Evolutionary conservation across 2,329 filamentous ascomycete genomes (phyloP).

Genomic region (Diaporthe caulivora): DNA sequence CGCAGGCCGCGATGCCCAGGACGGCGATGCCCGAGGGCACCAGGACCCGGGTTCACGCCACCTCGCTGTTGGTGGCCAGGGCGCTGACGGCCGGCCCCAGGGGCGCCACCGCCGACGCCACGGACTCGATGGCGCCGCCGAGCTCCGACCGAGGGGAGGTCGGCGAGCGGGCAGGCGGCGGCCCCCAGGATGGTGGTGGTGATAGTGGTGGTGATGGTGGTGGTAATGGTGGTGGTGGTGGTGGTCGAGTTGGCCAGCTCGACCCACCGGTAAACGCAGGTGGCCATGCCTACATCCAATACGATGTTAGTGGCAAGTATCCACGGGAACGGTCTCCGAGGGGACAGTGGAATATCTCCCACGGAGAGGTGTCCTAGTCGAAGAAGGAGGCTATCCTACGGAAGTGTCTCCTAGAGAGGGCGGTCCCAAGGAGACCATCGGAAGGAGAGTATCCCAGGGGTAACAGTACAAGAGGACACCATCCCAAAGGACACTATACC

Average conservation of each 20-base stretch:
- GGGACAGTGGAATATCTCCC: too few species aligned
- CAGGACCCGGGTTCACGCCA: background rate
- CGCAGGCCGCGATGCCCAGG: too few species aligned
- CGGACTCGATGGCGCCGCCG: too few species aligned
- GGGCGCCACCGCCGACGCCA: background rate
- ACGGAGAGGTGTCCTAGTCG: too few species aligned
- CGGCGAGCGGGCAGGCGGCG: background rate
- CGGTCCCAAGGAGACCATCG: too few species aligned
- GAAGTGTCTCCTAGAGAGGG: background rate
- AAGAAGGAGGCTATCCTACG: background rate
- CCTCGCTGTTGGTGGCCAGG: background rate
- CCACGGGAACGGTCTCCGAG: too few species aligned
- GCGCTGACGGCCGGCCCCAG: background rate
- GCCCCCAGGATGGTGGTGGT: background rate
- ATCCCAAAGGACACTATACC: background rate
- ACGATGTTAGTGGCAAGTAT: too few species aligned
- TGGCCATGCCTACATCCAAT: background rate
- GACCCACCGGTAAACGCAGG: background rate
- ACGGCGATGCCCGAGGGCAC: background rate
- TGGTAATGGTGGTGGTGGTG: background rate
- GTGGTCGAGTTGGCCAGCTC: background rate
- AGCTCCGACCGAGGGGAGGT: too few species aligned
- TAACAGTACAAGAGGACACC: background rate
- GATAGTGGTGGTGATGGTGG: background rate
- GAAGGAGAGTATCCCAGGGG: background rate